Evolutionary conservation across 139 green algal species (phyloP).

Genomic region (Micromonas commoda): DNA sequence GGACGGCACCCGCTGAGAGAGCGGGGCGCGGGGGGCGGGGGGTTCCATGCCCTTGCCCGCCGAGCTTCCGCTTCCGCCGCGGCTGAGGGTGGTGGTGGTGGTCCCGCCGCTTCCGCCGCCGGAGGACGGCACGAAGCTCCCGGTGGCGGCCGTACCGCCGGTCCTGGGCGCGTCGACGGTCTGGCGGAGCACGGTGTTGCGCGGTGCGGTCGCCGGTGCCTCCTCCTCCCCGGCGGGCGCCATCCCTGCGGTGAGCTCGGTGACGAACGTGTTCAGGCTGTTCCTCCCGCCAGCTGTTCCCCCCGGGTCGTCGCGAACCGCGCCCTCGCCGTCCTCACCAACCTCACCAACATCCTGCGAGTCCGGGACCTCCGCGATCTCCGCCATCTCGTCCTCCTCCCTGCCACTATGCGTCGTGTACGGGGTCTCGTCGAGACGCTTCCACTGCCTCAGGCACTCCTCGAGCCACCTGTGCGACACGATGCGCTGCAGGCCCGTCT

Average conservation of each 20-base stretch:
- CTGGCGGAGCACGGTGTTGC: neutral
- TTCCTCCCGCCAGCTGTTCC: no score
- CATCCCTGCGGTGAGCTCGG: neutral
- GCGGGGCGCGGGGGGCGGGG: no score
- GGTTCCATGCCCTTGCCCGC: no score
- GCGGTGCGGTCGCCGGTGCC: neutral
- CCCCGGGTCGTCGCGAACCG: neutral
- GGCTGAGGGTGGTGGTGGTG: no score
- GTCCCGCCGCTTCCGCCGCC: no score
- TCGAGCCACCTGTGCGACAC: conserved; percentile 19
- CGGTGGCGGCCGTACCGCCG: no score
- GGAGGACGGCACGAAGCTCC: no score
- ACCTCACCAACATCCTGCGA: neutral
- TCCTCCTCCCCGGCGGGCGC: neutral
- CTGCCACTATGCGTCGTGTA: neutral
- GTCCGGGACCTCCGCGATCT: conserved; percentile 1
- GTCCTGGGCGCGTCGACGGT: no score
- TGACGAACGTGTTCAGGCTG: no score
- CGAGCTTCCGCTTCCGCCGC: no score
- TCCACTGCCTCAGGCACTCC: conserved; percentile 2
- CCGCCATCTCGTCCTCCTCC: conserved; percentile 20
- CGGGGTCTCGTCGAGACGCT: neutral
- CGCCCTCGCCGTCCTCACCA: neutral
- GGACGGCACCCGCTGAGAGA: no score
- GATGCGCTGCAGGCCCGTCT: neutral